phyloP scores from a whole-genome alignment of 73 alveolate genomes.

The Blepharisma japonicum region DNA sequence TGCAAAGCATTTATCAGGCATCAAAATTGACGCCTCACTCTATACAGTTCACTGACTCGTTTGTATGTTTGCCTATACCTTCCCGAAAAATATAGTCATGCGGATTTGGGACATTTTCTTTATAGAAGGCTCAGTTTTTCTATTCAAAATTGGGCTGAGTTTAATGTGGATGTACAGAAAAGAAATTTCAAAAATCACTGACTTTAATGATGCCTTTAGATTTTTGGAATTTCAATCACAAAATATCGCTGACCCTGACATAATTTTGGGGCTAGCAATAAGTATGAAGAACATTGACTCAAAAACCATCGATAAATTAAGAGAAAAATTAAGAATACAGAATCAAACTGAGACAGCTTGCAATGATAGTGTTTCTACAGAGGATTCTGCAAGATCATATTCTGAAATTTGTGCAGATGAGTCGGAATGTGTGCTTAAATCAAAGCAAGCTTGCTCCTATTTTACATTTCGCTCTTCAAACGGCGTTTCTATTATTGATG shows the following conservation, averaged over 20 bases:
- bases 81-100: constrained; percentile 39
- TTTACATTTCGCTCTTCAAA: not conserved
- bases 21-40: constrained; percentile 39
- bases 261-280: constrained; percentile 9
- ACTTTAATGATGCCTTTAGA: not conserved
- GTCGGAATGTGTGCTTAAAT: not conserved
- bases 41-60: constrained; percentile 50
- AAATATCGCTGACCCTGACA: constrained; percentile 38
- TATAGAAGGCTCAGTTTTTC: constrained; percentile 33
- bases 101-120: constrained; percentile 37
- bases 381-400: not conserved
- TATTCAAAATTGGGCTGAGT: constrained; percentile 37
- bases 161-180: constrained; percentile 28
- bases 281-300: too few relatives aligned
- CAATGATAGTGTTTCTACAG: not conserved
- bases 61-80: constrained; percentile 42
- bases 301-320: not conserved
- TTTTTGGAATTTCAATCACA: constrained; percentile 7
- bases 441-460: not conserved
- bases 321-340: constrained; percentile 4
- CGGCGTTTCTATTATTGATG: not conserved
- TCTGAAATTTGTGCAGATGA: constrained; percentile 32
- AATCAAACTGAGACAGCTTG: not conserved
- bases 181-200: not conserved
- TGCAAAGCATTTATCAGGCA: not conserved